Conservation (phyloP, 306 rosid species). For the Canavalia gladiata region DNA sequence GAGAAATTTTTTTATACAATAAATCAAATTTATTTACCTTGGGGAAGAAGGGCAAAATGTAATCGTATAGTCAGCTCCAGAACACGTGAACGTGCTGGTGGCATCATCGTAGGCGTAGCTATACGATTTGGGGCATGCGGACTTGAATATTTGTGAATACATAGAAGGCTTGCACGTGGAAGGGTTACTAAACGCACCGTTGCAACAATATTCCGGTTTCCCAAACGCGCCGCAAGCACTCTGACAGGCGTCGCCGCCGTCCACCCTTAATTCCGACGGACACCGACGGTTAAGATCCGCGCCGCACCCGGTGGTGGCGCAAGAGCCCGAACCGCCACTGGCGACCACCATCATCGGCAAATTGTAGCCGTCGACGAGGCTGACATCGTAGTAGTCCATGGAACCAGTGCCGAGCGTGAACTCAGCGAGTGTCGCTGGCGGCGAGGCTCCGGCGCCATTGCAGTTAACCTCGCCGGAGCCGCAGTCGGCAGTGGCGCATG, state of each 20-base stretch:
- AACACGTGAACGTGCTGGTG: constrained; percentile 82
- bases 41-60: constrained; percentile 75
- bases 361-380: constrained; percentile 94
- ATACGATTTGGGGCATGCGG: constrained; percentile 85
- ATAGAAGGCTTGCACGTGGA: constrained; percentile 75
- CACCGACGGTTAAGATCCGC: constrained; percentile 72
- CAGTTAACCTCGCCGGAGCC: constrained; percentile 76
- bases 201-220: constrained; percentile 83
- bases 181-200: constrained; percentile 71
- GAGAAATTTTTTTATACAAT: too few species aligned
- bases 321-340: constrained; percentile 69
- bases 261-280: constrained; percentile 69
- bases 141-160: constrained; percentile 82
- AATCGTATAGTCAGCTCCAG: constrained; percentile 75
- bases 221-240: constrained; percentile 92
- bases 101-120: constrained; percentile 95
- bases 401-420: constrained; percentile 87
- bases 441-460: constrained; percentile 79
- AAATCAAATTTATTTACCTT: constrained; percentile 49
- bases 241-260: constrained; percentile 77
- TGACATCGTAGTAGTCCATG: constrained; percentile 86
- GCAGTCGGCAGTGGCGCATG: constrained; percentile 84
- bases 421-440: constrained; percentile 93
- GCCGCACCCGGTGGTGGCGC: constrained; percentile 77
- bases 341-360: constrained; percentile 78